phyloP scores from a whole-genome alignment of 2,329 filamentous ascomycete genomes.

The Lachnellula suecica region DNA sequence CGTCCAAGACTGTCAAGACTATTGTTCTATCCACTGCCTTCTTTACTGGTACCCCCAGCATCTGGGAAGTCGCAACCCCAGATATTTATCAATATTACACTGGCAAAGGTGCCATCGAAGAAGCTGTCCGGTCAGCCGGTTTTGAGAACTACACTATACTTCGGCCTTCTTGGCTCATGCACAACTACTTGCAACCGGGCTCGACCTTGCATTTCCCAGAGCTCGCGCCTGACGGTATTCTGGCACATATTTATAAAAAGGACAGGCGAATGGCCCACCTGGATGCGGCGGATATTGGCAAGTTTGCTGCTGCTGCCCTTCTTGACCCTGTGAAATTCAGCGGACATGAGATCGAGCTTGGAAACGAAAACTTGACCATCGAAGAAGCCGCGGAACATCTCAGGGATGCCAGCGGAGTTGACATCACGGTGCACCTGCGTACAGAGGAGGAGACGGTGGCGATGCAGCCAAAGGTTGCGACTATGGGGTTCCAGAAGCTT shows the following conservation, averaged over 20 bases:
- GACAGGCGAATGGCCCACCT: background rate
- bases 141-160: slow-evolving; percentile 15
- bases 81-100: slow-evolving; percentile 2
- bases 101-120: slow-evolving; percentile 11
- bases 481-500: no score
- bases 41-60: background rate
- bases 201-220: slow-evolving; percentile 5
- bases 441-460: slow-evolving; percentile 1
- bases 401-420: slow-evolving; percentile 29
- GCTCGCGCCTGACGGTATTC: background rate
- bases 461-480: slow-evolving; percentile 1
- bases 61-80: background rate
- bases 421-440: slow-evolving; percentile 16
- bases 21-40: slow-evolving; percentile 13
- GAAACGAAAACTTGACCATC: slow-evolving; percentile 1
- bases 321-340: slow-evolving; percentile 14
- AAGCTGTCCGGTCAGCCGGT: slow-evolving; percentile 8
- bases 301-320: slow-evolving; percentile 15
- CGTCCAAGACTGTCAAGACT: slow-evolving; percentile 5
- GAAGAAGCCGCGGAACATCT: slow-evolving; percentile 29
- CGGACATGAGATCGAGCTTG: slow-evolving; percentile 1
- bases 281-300: slow-evolving; percentile 15
- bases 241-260: background rate
- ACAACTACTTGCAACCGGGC: slow-evolving; percentile 10
- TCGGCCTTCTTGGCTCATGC: slow-evolving; percentile 5